Conservation (phyloP, 176 grass and related monocot genomes). For the Musa beccarii region DNA sequence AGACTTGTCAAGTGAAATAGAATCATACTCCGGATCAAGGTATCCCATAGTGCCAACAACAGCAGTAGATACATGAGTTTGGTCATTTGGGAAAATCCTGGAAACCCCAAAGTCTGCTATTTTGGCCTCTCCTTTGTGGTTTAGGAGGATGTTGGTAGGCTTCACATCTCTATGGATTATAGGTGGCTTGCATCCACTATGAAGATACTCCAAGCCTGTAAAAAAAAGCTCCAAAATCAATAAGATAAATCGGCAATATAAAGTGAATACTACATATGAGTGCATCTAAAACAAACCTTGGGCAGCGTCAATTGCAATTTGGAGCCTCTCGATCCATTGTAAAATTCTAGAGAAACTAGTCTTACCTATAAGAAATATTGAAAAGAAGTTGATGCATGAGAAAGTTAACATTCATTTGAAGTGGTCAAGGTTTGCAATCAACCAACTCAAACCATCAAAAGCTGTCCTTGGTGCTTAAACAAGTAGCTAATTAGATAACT, state of each 20-base stretch:
- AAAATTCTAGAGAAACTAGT: background rate
- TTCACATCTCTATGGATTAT: slow-evolving; percentile 7
- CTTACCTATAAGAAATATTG: background rate
- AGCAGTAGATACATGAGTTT: background rate
- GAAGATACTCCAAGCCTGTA: slow-evolving; percentile 1
- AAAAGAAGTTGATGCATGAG: background rate
- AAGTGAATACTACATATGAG: background rate
- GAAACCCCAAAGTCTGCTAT: slow-evolving; percentile 9
- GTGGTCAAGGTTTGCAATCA: background rate
- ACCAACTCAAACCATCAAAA: background rate
- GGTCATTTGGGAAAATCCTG: background rate
- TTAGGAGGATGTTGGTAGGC: slow-evolving; percentile 1
- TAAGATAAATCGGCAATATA: background rate
- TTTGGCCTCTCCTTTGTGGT: background rate
- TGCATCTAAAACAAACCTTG: background rate
- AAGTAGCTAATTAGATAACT: background rate
- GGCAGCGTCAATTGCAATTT: background rate
- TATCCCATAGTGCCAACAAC: slow-evolving; percentile 1
- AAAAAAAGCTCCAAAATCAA: background rate
- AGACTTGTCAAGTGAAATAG: too few relatives aligned
- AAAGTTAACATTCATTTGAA: background rate
- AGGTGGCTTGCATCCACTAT: background rate
- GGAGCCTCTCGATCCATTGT: background rate
- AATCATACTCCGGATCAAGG: slow-evolving; percentile 2
- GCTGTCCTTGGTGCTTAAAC: background rate